Percentiles rank a stretch among this genome's conserved stretches.
Evolutionary conservation across 1,284 basidiomycete species (phyloP).

Genomic region (Malassezia equina): DNA sequence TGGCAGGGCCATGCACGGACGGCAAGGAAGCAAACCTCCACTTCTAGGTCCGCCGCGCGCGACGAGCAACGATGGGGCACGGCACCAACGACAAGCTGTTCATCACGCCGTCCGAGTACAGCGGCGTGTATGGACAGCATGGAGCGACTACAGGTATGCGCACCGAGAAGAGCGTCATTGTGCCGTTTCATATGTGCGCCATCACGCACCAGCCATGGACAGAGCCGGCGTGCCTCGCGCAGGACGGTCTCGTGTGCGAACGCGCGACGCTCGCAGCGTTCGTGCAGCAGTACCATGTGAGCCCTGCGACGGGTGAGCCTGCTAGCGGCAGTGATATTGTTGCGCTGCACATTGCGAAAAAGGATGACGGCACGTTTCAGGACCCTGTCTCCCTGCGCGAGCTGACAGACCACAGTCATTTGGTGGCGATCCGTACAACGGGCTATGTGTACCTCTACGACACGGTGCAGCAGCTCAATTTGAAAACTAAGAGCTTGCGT

Average conservation of each 20-base stretch:
- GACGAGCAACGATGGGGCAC: conserved; percentile 27
- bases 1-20: too few species aligned
- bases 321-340: conserved; percentile 70
- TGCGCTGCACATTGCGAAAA: conserved; percentile 69
- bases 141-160: conserved; percentile 25
- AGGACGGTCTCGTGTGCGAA: conserved; percentile 50
- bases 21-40: not conserved
- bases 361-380: conserved; percentile 32
- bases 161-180: conserved; percentile 51
- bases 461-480: conserved; percentile 56
- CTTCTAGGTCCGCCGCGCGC: not conserved
- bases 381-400: conserved; percentile 51
- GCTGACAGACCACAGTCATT: conserved; percentile 52
- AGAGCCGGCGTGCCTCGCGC: conserved; percentile 76
- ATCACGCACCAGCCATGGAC: conserved; percentile 82
- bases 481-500: conserved; percentile 62
- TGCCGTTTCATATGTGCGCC: conserved; percentile 82
- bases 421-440: conserved; percentile 49
- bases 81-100: conserved; percentile 39
- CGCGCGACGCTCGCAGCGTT: conserved; percentile 72
- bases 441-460: conserved; percentile 85
- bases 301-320: conserved; percentile 79
- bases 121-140: conserved; percentile 34
- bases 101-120: conserved; percentile 36
- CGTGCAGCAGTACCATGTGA: conserved; percentile 59